Evolutionary conservation across 2,329 filamentous ascomycete genomes (phyloP).

Genomic region (Arthrobotrys megalospora): DNA sequence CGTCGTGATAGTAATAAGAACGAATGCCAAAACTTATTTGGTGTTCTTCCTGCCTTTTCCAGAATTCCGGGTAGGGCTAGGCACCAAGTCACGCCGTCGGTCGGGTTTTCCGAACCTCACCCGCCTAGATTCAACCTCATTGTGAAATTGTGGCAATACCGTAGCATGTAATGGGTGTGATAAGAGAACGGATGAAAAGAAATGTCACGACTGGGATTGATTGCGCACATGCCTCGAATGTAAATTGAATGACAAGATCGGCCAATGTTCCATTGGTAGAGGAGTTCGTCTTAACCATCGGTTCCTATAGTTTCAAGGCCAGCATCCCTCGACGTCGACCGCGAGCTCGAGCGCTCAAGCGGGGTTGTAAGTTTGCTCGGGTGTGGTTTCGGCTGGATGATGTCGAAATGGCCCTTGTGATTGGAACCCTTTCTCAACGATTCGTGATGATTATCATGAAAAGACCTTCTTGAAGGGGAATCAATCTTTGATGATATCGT

Average conservation of each 20-base stretch:
- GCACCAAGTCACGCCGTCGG: constrained; percentile 23
- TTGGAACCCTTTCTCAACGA: background rate
- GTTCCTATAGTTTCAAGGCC: background rate
- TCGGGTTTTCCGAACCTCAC: constrained; percentile 13
- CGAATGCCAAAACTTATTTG: background rate
- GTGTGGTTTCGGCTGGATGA: background rate
- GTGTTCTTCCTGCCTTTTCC: constrained; percentile 31
- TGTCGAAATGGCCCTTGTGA: constrained; percentile 8
- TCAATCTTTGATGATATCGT: background rate
- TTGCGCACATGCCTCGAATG: constrained; percentile 1
- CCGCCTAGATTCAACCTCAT: background rate
- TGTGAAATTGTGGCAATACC: constrained; percentile 1
- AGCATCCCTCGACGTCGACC: constrained; percentile 1
- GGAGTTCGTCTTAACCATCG: background rate
- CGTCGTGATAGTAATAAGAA: background rate
- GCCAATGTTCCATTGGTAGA: constrained; percentile 8
- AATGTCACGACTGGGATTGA: background rate
- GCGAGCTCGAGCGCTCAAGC: too few relatives aligned
- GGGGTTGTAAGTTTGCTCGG: background rate
- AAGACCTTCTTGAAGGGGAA: constrained; percentile 18
- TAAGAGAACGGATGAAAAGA: constrained; percentile 11
- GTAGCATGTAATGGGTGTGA: background rate
- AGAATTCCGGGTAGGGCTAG: constrained; percentile 22
- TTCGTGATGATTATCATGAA: background rate
- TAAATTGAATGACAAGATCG: background rate